Base-by-base conservation (phyloP, 306 rosid species). In the cucumber (Cucumis sativus) region DNA sequence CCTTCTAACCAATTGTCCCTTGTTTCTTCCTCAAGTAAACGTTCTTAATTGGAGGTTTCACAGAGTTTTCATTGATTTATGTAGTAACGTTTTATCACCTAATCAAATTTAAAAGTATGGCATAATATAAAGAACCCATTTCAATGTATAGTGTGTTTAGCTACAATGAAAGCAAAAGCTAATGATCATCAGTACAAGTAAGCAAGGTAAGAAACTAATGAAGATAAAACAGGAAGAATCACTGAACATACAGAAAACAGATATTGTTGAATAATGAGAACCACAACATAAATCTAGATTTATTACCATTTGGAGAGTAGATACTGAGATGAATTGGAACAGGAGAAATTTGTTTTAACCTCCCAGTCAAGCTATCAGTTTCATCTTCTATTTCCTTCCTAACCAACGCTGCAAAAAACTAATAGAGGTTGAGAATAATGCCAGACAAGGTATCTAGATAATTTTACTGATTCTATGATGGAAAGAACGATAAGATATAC, bases 241-340 rank as follows among this genome's bases (percentile, higher is more conserved):
- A 70, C 23, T 70, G 58, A 47, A 20, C 59, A 70, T 23, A 23
- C 40, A 70, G 14, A 47, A 21, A 70, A 6, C 25, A 70, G 75
- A 47, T 10, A 14, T 25, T 4, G 39, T 11, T 70, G 66, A 62
- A 20, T 35, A 51, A 25, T 55, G 47, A 20, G 52, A 58, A 33
- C 39, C 11, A 6, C 55, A 80, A 13, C 33, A 56, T 30, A 41
- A 40, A 39, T 52, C 78, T 71, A 54, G 28, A 55, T 20, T 16
- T 20, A n/a, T 86, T 86, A 86, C 89, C 98, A 84, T 89, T 84
- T 62, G 91, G 89, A 69, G 98, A 93, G 87, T 83, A 83, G 68
- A 93, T 93, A 62, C 95, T 88, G 73, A 93, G 98, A 87, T 93
- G 92, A 83, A 93, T 93, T 41, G 98, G 93, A 85, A 89, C 86